Percentiles rank a stretch among this genome's conserved stretches.
These are phyloP conservation scores for Alternaria postmessia DNA, from an alignment of 2,329 filamentous ascomycete genomes.

Conservation along the genomic window DNA sequence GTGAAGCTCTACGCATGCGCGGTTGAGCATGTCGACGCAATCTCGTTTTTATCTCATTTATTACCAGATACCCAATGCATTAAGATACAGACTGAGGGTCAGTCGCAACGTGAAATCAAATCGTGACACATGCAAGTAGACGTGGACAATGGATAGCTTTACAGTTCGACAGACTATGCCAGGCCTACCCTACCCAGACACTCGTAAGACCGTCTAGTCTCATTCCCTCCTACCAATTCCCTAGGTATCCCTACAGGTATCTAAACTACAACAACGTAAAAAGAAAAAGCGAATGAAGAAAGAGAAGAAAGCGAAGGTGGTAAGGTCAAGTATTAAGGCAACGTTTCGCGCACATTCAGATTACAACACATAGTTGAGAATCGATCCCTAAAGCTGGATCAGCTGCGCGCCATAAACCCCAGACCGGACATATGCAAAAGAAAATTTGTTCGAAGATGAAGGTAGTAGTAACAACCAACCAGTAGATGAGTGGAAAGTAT, in stretches of 20 bases:
- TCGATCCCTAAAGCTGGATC: constrained; percentile 24
- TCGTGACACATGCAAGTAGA: background rate
- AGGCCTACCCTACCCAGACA: constrained; percentile 9
- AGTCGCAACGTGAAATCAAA: background rate
- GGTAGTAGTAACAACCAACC: constrained; percentile 33
- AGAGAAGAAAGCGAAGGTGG: constrained; percentile 27
- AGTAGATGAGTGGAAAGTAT: constrained; percentile 38
- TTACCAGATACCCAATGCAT: background rate
- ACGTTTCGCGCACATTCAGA: constrained; percentile 23
- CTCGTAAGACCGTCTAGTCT: constrained; percentile 14
- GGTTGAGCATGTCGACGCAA: constrained; percentile 21
- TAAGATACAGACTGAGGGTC: background rate
- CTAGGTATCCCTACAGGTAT: constrained; percentile 33
- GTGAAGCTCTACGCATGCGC: constrained; percentile 40
- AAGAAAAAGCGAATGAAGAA: constrained; percentile 7
- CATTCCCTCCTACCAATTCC: constrained; percentile 14
- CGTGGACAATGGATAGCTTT: constrained; percentile 1
- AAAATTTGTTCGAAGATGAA: constrained; percentile 6
- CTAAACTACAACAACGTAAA: constrained; percentile 31
- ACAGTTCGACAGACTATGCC: constrained; percentile 10
- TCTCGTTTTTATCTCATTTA: background rate
- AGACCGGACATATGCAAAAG: constrained; percentile 16
- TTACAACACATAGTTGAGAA: constrained; percentile 31
- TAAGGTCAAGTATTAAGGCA: constrained; percentile 29
- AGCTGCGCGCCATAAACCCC: constrained; percentile 19